These are phyloP conservation scores for sorghum (Sorghum bicolor) DNA, from an alignment of 176 grass and related monocot genomes.

Conservation along the genomic window DNA sequence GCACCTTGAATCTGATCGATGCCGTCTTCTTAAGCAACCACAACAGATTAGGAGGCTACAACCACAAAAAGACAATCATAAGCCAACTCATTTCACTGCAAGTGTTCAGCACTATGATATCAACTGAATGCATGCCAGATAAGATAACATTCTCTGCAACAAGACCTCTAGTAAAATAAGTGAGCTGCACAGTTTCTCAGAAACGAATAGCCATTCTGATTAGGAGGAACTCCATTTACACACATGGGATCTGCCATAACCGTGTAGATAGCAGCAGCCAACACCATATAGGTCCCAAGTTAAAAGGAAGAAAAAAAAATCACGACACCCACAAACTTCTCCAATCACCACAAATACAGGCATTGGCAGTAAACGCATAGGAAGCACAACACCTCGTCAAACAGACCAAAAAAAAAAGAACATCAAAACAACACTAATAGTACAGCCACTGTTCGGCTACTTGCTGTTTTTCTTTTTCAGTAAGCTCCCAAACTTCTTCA, in stretches of 20 bases:
- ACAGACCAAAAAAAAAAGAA: conserved; percentile 40
- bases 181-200: conserved; percentile 24
- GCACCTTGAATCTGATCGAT: conserved; percentile 18
- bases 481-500: conserved; percentile 81
- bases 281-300: conserved; percentile 41
- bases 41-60: conserved; percentile 27
- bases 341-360: conserved; percentile 48
- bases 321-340: conserved; percentile 47
- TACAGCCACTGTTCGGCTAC: conserved; percentile 40
- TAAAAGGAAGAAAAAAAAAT: neutral
- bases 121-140: neutral
- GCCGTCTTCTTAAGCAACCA: conserved; percentile 42
- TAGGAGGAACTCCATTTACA: conserved; percentile 46
- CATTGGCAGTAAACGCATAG: conserved; percentile 38
- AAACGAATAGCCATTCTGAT: conserved; percentile 34
- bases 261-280: conserved; percentile 39
- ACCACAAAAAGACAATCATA: conserved; percentile 21
- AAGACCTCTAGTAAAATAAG: neutral
- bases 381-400: conserved; percentile 57
- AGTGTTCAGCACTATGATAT: neutral
- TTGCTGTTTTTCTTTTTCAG: conserved; percentile 95
- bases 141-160: neutral
- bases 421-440: conserved; percentile 45
- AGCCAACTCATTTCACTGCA: conserved; percentile 11
- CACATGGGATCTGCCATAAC: conserved; percentile 27